Evolutionary conservation across 2,329 filamentous ascomycete species (phyloP).

Genomic region (Pyrenophora graminea): DNA sequence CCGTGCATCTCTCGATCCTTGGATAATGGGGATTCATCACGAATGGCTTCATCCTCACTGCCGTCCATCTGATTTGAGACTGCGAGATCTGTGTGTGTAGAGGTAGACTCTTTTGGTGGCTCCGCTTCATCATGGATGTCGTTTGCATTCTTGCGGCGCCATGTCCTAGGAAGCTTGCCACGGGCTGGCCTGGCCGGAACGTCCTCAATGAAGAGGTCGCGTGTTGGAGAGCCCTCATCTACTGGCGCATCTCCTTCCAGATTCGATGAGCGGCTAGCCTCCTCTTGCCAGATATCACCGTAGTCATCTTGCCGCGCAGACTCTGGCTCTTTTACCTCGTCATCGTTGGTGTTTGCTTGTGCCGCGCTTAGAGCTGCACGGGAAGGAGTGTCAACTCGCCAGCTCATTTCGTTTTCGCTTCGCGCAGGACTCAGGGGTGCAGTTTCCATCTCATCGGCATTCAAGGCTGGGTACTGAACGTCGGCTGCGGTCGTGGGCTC

Average conservation of each 20-base stretch:
- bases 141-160: conserved; percentile 47
- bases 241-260: conserved; percentile 23
- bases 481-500: conserved; percentile 16
- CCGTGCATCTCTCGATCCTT: conserved; percentile 14
- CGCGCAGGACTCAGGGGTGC: conserved; percentile 37
- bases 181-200: conserved; percentile 39
- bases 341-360: neutral
- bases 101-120: conserved; percentile 16
- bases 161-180: conserved; percentile 49
- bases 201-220: conserved; percentile 44
- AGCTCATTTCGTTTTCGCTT: conserved; percentile 43
- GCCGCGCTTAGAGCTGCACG: neutral
- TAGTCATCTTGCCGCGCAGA: conserved; percentile 21
- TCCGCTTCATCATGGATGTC: conserved; percentile 47
- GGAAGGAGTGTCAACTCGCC: conserved; percentile 33
- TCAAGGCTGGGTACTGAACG: conserved; percentile 35
- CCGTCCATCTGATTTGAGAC: neutral
- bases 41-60: conserved; percentile 23
- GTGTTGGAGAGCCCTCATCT: conserved; percentile 24
- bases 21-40: conserved; percentile 9
- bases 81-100: conserved; percentile 7
- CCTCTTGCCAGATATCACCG: conserved; percentile 54
- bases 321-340: conserved; percentile 6
- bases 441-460: conserved; percentile 17
- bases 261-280: conserved; percentile 48